These are phyloP conservation scores for Hyphopichia pseudoburtonii DNA, from an alignment of 1,139 yeast genomes.

Conservation along the genomic window DNA sequence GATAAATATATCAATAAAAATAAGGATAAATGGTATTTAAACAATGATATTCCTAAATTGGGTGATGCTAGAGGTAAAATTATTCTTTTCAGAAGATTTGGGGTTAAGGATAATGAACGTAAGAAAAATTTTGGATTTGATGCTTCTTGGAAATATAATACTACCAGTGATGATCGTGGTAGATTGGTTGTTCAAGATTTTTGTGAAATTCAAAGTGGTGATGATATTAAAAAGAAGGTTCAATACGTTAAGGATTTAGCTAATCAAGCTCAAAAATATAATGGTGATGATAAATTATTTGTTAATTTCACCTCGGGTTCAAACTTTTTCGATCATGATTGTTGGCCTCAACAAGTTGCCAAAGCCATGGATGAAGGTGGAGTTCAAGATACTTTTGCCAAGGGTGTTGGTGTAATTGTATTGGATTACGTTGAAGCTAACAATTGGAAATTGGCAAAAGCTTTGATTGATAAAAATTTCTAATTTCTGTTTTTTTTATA, in stretches of 20 bases:
- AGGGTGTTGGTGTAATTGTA: constrained; percentile 60
- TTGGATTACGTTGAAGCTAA: constrained; percentile 67
- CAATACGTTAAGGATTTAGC: constrained; percentile 58
- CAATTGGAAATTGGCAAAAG: constrained; percentile 58
- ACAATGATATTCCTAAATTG: constrained; percentile 54
- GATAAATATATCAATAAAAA: constrained; percentile 52
- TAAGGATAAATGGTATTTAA: constrained; percentile 62
- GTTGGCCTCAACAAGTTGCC: constrained; percentile 76
- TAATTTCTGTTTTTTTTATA: constrained; percentile 12
- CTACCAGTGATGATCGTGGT: constrained; percentile 66
- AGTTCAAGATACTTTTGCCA: constrained; percentile 51
- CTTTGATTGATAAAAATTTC: constrained; percentile 58
- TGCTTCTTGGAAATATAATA: constrained; percentile 71
- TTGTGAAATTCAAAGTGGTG: constrained; percentile 58
- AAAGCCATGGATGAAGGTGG: constrained; percentile 48
- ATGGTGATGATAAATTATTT: constrained; percentile 56
- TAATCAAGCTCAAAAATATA: constrained; percentile 51
- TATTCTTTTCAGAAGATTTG: constrained; percentile 69
- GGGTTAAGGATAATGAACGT: constrained; percentile 49
- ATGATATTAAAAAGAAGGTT: constrained; percentile 59
- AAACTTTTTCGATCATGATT: constrained; percentile 65
- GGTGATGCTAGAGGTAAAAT: constrained; percentile 69
- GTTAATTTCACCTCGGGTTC: constrained; percentile 76
- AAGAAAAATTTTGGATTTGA: constrained; percentile 59
- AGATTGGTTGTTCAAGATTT: constrained; percentile 69